Base-by-base conservation (phyloP, 345 rosid species). In the Syzygium jambos region DNA sequence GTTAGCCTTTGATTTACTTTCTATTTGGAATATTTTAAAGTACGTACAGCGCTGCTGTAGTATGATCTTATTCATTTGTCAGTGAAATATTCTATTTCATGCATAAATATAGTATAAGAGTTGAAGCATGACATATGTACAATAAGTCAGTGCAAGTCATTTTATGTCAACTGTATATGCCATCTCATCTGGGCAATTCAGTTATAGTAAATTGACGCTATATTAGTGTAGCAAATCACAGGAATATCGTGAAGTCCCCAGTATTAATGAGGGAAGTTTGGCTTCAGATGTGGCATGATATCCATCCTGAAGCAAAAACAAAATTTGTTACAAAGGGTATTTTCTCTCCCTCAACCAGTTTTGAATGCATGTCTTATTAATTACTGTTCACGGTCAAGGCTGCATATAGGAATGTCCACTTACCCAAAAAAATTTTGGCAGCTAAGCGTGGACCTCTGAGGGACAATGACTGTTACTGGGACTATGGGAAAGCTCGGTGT, bases 231-330 rank as follows among this genome's bases (percentile, higher is more conserved):
- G 99, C 98, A 86, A 98, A 94, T 92, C 99, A 96, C 94, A 93
- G 99, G 96, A 95, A 96, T 91, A 96, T 98, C 15, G 99, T 98
- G 85, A 93, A 96, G 91, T 94, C 97, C 34, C 96, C 98, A 52
- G 96, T 91, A 89, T 92, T 98, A 85, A 98, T 98, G 99, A 93
- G 99, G 87, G 99, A 96, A 92, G 89, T 98, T 91, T 98, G 99
- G 99, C 99, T 98, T 90, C 97, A 98, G 89, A 95, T 98, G 95
- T 98, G 99, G 99, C 99, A 98, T 87, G 98, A 98, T 89, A 93
- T 95, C 87, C 95, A 92, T 89, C 95, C 95, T 46, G 92, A 91
- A 89, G 90, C 93, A 51, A 91, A 91, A 87, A 91, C 95, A 83
- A 92, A 94, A 53, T 98, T 94, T 86, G 99, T 96, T 63, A 96